phyloP scores from a whole-genome alignment of 768 basidiomycete species.

The Lactarius vividus region DNA sequence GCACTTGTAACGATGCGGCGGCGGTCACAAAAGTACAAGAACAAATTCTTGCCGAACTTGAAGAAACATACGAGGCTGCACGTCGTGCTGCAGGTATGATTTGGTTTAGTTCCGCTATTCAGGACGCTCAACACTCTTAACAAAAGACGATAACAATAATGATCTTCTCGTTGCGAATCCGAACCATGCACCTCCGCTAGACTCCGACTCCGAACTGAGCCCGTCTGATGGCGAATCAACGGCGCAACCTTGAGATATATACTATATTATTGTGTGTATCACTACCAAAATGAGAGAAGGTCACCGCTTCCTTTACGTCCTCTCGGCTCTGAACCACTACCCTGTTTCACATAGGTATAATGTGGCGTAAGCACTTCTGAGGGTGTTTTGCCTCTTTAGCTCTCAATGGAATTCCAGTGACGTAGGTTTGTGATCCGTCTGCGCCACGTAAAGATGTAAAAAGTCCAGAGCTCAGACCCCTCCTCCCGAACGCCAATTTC shows the following conservation, averaged over 20 bases:
- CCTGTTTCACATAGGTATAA: neutral
- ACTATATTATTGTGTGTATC: neutral
- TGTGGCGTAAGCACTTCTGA: neutral
- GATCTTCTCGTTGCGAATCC: conserved; percentile 26
- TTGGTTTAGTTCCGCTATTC: neutral
- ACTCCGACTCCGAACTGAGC: conserved; percentile 4
- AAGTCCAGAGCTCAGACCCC: neutral
- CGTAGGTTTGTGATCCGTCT: neutral
- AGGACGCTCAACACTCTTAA: neutral
- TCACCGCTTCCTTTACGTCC: conserved; percentile 16
- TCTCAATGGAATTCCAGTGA: neutral
- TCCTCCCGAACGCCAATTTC: neutral
- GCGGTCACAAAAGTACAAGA: conserved; percentile 64
- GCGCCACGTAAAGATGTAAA: neutral
- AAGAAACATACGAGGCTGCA: conserved; percentile 57
- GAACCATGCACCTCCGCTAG: conserved; percentile 14
- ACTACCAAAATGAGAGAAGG: neutral
- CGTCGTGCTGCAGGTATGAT: conserved; percentile 49
- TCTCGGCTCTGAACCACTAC: neutral
- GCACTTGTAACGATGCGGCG: conserved; percentile 59
- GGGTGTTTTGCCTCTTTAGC: neutral
- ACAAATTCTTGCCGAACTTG: conserved; percentile 64
- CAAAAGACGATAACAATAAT: neutral
- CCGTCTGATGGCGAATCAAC: conserved; percentile 5
- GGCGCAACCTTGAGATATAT: neutral